phyloP scores from a whole-genome alignment of 768 basidiomycete genomes.

The Rhizopogon rudus region DNA sequence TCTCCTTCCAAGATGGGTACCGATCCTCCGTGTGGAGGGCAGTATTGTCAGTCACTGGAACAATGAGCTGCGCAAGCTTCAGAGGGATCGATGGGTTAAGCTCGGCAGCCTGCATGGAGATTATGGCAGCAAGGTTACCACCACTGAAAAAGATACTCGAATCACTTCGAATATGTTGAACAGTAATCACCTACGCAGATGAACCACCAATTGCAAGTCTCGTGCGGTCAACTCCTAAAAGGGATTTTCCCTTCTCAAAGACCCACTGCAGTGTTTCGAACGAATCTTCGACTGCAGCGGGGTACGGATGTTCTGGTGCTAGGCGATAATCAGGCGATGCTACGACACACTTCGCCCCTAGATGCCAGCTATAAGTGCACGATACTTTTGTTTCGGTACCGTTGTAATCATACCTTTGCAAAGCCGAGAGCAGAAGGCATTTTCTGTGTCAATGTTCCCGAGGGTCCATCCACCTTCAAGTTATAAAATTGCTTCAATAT shows the following conservation, averaged over 20 bases:
- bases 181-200: conserved; percentile 44
- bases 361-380: background rate
- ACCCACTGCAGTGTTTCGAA: conserved; percentile 33
- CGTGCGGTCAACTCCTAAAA: conserved; percentile 44
- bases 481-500: background rate
- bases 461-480: conserved; percentile 70
- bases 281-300: conserved; percentile 28
- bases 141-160: conserved; percentile 39
- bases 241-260: conserved; percentile 34
- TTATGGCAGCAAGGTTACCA: conserved; percentile 64
- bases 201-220: conserved; percentile 69
- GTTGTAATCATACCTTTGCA: conserved; percentile 18
- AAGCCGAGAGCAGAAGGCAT: conserved; percentile 42
- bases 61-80: conserved; percentile 60
- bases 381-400: background rate
- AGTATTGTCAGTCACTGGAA: conserved; percentile 76
- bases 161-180: background rate
- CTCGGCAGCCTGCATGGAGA: conserved; percentile 59
- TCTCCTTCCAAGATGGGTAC: conserved; percentile 53
- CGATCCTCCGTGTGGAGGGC: conserved; percentile 34
- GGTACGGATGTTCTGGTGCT: conserved; percentile 29
- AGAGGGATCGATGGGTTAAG: conserved; percentile 46
- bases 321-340: conserved; percentile 29
- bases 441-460: conserved; percentile 58
- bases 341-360: conserved; percentile 29